phyloP scores from a whole-genome alignment of 2,329 filamentous ascomycete genomes.

The Claviceps monticola region DNA sequence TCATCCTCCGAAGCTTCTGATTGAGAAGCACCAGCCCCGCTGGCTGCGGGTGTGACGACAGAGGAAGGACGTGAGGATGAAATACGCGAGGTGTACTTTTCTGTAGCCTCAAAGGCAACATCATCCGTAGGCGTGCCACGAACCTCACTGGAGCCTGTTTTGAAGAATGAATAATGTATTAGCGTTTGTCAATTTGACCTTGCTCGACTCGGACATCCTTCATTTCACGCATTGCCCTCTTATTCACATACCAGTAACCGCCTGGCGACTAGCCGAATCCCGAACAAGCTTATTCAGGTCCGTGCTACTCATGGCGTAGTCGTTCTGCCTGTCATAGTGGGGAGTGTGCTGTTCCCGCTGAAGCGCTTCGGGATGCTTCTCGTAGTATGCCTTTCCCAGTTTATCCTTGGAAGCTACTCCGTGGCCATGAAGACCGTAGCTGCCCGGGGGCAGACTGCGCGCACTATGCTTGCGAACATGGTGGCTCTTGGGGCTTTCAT shows the following conservation, averaged over 20 bases:
- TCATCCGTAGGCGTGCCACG: slow-evolving; percentile 77
- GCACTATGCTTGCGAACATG: slow-evolving; percentile 64
- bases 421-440: slow-evolving; percentile 87
- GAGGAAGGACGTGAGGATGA: slow-evolving; percentile 47
- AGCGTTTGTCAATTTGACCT: slow-evolving; percentile 10
- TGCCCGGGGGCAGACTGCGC: slow-evolving; percentile 61
- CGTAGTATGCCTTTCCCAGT: slow-evolving; percentile 83
- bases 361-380: slow-evolving; percentile 73
- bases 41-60: slow-evolving; percentile 19
- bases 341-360: slow-evolving; percentile 56
- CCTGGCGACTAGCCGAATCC: slow-evolving; percentile 45
- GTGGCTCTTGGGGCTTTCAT: slow-evolving; percentile 31
- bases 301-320: slow-evolving; percentile 78
- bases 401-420: slow-evolving; percentile 62
- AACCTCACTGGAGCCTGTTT: slow-evolving; percentile 46
- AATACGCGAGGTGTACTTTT: slow-evolving; percentile 69
- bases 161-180: background rate
- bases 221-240: background rate
- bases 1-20: slow-evolving; percentile 31
- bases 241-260: slow-evolving; percentile 21
- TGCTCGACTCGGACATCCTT: background rate
- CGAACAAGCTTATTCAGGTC: slow-evolving; percentile 84
- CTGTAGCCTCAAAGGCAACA: slow-evolving; percentile 73
- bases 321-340: slow-evolving; percentile 42
- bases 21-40: slow-evolving; percentile 11